Evolutionary conservation across 345 rosid species (phyloP), one percentile per base, ranked within the genome.

Genomic region (Kernera saxatilis): DNA sequence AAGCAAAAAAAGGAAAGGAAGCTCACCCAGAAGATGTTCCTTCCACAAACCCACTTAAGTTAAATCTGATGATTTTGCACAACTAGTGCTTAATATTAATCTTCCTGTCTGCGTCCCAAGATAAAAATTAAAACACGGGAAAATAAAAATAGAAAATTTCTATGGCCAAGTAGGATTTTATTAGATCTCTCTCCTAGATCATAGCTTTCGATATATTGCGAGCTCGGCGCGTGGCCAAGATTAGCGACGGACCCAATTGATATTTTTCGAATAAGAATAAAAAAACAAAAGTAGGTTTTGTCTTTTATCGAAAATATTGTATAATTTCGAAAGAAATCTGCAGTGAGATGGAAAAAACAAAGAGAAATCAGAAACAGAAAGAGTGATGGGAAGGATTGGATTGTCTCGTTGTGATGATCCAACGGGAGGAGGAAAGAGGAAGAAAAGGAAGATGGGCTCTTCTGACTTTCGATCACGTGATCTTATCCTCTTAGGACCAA

Each of bases 1-100:
- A 67, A 54, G 39, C 18, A 40, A 30, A 40, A 32, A 39, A 27
- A 25, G 58, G 18, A 49, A 11, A 15, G 62, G 29, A 25, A 44
- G 53, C 78, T 71, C 67, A 82, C 83, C 75, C 8, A 23, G 71
- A 81, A 79, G 67, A 62, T 56, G 48, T 58, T 73, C 63, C 62
- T 70, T 50, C 80, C 80, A 79, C 75, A 61, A 55, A n/a, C 17
- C n/a, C 43, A 40, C 51, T 29, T 57, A 44, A n/a, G n/a, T n/a
- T n/a, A n/a, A n/a, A 37, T 58, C 25, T 25, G 54, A 26, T 50
- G 62, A 53, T 45, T 50, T 50, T 51, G 30, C 43, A 57, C 35
- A 67, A 58, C 41, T 70, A 56, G 55, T 43, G 76, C 33, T 70
- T 70, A 11, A 9, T 59, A 77, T 58, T 72, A 45, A 71, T 17